A percentile compares a stretch with the other conserved stretches of the same genome.
phyloP scores from a whole-genome alignment of 164 flowering plant genomes.

The Piper longum region DNA sequence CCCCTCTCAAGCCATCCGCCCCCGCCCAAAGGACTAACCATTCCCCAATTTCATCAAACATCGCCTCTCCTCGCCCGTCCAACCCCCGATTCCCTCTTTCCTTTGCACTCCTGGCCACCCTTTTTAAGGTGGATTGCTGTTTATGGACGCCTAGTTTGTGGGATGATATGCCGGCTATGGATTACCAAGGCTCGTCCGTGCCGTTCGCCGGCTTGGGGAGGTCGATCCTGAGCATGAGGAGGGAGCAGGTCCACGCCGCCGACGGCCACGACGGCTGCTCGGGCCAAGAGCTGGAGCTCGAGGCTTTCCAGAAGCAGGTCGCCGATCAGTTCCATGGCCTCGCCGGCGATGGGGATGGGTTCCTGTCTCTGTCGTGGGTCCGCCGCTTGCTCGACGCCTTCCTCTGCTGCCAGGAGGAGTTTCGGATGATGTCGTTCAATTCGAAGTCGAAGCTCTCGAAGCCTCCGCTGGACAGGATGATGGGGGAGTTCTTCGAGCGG shows the following conservation, averaged over 20 bases:
- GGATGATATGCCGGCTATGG: conserved; percentile 59
- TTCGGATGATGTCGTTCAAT: conserved; percentile 35
- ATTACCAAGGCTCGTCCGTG: conserved; percentile 39
- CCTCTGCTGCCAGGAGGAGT: conserved; percentile 70
- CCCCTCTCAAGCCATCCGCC: no score
- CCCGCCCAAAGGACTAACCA: no score
- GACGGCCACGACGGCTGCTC: conserved; percentile 22
- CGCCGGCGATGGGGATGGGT: conserved; percentile 20
- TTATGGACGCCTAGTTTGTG: neutral
- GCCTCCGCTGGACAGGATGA: conserved; percentile 46
- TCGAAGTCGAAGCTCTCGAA: conserved; percentile 17
- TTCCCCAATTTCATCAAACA: no score
- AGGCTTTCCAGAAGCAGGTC: conserved; percentile 53
- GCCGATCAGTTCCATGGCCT: conserved; percentile 40
- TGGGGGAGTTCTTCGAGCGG: conserved; percentile 56
- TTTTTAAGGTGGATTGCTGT: no score
- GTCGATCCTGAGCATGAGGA: conserved; percentile 48
- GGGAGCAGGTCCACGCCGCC: conserved; percentile 64
- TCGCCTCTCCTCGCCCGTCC: no score
- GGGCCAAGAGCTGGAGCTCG: conserved; percentile 37
- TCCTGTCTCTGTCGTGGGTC: conserved; percentile 64
- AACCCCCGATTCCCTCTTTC: no score
- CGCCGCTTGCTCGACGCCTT: conserved; percentile 58
- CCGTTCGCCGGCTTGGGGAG: conserved; percentile 35
- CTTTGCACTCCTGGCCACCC: no score